These are phyloP conservation scores for Daldinia loculata DNA, from an alignment of 495 filamentous ascomycete species.

Conservation along the genomic window DNA sequence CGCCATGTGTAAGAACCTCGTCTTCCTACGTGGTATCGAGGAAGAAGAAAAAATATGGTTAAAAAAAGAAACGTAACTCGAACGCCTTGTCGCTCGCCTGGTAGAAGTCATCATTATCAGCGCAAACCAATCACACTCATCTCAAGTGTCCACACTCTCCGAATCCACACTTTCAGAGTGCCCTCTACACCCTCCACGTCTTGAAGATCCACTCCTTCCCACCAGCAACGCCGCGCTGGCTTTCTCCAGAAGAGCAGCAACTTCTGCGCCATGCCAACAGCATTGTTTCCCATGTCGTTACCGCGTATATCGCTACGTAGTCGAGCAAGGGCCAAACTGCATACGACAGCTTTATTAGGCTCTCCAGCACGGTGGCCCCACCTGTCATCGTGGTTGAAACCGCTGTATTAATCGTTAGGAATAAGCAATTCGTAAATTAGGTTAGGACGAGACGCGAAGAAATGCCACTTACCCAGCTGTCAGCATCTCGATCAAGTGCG, in stretches of 20 bases:
- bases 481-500: slow-evolving; percentile 99
- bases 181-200: slow-evolving; percentile 91
- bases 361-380: slow-evolving; percentile 98
- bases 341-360: slow-evolving; percentile 97
- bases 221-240: slow-evolving; percentile 96
- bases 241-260: slow-evolving; percentile 98
- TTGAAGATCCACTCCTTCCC: slow-evolving; percentile 95
- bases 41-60: slow-evolving; percentile 19
- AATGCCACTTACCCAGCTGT: slow-evolving; percentile 82
- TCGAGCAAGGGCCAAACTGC: slow-evolving; percentile 90
- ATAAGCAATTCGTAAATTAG: background rate
- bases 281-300: slow-evolving; percentile 76
- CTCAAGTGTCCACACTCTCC: slow-evolving; percentile 97
- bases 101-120: slow-evolving; percentile 50
- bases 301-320: slow-evolving; percentile 90
- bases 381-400: slow-evolving; percentile 92
- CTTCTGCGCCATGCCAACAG: slow-evolving; percentile 98
- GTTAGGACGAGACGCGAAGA: background rate
- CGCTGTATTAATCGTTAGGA: slow-evolving; percentile 60
- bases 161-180: slow-evolving; percentile 95
- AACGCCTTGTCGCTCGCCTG: slow-evolving; percentile 41
- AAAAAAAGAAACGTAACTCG: slow-evolving; percentile 30
- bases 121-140: slow-evolving; percentile 96
- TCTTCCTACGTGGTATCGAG: slow-evolving; percentile 23
- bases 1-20: slow-evolving; percentile 21